Base-by-base conservation (phyloP, 306 rosid genomes). In the Delonix regia region DNA sequence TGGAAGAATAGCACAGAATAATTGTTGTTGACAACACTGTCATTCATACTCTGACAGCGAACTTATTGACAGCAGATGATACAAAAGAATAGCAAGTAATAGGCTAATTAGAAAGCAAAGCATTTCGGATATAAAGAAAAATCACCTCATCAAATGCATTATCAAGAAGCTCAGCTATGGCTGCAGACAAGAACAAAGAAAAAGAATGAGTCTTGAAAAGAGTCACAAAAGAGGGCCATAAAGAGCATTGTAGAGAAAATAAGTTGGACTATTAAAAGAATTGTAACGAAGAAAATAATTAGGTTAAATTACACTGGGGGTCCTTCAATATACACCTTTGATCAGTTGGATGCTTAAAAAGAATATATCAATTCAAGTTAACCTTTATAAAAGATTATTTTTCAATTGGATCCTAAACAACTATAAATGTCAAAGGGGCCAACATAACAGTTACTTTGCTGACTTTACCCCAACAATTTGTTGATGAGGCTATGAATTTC, bases 141-240 rank as follows among this genome's bases (percentile, higher is more conserved):
- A 83, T 74, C 69, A 95, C 99, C 99, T 95, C 99, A 81, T 95
- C 99, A 74, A 95, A 82, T 38, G 94, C 97, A 84, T 95, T 95
- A 83, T 95, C 99, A 42, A 95, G 91, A 82, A 95, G 89, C 83
- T 95, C 99, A 0, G 97, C 97, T 56, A 95, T 59, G 56, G 97
- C 99, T 95, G 93, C 77, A 90, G 79, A 74, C 67, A 65, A 56
- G 53, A 85, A 51, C 71, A 66, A 71, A 63, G 60, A 41, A 48
- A 60, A 61, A 48, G 64, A 30, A 21, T 42, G 48, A 60, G 48
- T 30, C 53, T 55, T 30, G 10, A 41, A 44, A 75, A 77, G 34
- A 22, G 34, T 41, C 80, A 52, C 34, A 64, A 25, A 53, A 51
- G 42, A 22, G 45, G 74, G 33, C 52, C 9, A 73, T 52, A 41